Base-by-base conservation (phyloP, 2,329 filamentous ascomycete species). In the Ophiostoma montium region DNA sequence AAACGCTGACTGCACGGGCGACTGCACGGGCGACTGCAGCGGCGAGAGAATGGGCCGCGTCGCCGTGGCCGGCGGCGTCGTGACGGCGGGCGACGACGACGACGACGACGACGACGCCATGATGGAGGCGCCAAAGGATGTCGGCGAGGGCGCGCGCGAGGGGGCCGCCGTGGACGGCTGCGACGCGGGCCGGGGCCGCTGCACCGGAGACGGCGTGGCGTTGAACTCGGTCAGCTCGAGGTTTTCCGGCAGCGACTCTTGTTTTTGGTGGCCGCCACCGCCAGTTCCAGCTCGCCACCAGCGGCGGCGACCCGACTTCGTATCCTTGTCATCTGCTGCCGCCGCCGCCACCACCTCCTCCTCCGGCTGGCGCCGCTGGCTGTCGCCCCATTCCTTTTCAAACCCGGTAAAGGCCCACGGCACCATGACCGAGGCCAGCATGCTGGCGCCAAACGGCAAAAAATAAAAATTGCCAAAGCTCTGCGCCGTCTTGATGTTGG, bases 331-430 rank as follows among this genome's bases (percentile, higher is more conserved):
- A 7, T 10, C 15, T 1, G 32, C 19, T 8, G 39, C 31, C 7
- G 46, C 15, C 6, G 30, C 15, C 23, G 23, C 8, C 23, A 27
- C 23, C 5, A 5, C 23, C 23, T 27, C 23, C 23, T 27, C 5
- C 23, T 27, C 23, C 23, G 23, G 23, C 23, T 27, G 23, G n/a
- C 16, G 18, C 10, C 19, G 23, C 16, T 35, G 18, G 10, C 30
- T 27, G 35, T 47, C 48, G 33, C 46, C 52, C 38, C 38, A 46
- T 54, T 90, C 85, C 39, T 71, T 68, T 58, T 88, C 81, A 60
- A 82, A 89, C 41, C 68, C 66, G 68, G 74, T 74, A 65, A 88
- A 94, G 0, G 82, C 69, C 76, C 79, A 89, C 2, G 71, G 70
- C 1, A 74, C 70, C 53, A 81, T 72, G 2, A 60, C 61, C n/a